Evolutionary conservation across 2,329 filamentous ascomycete species (phyloP), one percentile per base, ranked within the genome.

Genomic region (Verticillium nubilum): DNA sequence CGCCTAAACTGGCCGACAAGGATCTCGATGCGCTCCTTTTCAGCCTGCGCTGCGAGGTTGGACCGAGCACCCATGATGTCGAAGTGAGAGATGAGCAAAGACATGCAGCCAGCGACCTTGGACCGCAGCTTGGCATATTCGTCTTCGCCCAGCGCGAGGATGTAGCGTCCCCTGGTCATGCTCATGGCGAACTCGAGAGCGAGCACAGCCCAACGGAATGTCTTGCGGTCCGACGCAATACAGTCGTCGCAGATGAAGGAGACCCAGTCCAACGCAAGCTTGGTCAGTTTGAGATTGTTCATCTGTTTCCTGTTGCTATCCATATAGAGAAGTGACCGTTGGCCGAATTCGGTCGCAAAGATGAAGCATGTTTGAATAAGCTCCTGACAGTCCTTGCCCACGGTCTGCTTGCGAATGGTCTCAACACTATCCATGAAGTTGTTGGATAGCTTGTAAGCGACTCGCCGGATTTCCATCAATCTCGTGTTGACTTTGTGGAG

Each of bases 401-500:
- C 82, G 1, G 92, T 92, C 73, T 99, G 94, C 66, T 87, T 87
- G 64, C 92, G 85, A 64, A 99, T 95, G 63, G 91, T 92, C 71
- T 96, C 92, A 52, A 99, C 95, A 70, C 92, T 97, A 73, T 98
- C 94, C 92, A 99, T 97, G 74, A 99, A 98, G 6, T 92, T 92
- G 75, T 97, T 98, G 57, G 92, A 97, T 52, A 99, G 82, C 74
- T 96, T 97, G 80, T 96, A 98, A 3, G 94, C 92, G 2, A 96
- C 96, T 72, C 93, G 92, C 68, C 96, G 93, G 67, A 97, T 97
- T 72, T 96, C 96, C 67, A 92, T 94, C 64, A 99, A 78, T 71
- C 96, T 90, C 56, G 88, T 80, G 70, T 98, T 96, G 66, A 99
- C 95, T 66, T 96, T 91, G 63, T 91, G 90, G 42, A 99, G 82